A percentile compares a stretch with the other conserved stretches of the same genome.
Evolutionary conservation across 768 basidiomycete species (phyloP).

Genomic region (Termitomyces sp.): DNA sequence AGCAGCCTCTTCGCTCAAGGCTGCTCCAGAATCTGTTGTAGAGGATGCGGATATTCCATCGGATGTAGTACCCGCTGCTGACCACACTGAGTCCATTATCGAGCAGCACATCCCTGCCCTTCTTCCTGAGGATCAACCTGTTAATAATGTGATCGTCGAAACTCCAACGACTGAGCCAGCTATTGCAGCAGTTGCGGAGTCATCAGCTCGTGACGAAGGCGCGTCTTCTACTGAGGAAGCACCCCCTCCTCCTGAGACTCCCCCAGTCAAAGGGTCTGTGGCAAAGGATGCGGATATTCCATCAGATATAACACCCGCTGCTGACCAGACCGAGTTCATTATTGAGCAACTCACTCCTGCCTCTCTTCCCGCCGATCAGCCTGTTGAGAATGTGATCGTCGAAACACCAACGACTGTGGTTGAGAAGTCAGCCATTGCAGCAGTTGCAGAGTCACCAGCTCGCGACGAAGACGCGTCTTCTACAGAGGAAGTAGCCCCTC

Average conservation of each 20-base stretch:
- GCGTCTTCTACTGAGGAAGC: background rate
- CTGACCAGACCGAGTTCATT: too few species aligned
- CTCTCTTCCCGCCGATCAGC: background rate
- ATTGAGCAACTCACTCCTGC: background rate
- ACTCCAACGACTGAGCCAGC: background rate
- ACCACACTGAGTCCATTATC: too few species aligned
- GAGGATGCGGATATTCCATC: background rate
- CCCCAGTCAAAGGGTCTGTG: background rate
- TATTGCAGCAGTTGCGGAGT: background rate
- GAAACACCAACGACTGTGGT: background rate
- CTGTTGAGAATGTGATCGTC: background rate
- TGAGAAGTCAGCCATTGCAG: background rate
- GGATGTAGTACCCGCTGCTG: background rate
- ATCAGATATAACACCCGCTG: background rate
- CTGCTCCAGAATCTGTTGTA: background rate
- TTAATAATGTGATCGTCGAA: background rate
- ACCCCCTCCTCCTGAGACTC: background rate
- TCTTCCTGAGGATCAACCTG: background rate
- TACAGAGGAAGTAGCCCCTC: background rate
- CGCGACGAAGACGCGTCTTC: background rate
- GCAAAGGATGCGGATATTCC: background rate
- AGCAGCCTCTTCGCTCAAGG: background rate
- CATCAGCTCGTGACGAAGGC: background rate
- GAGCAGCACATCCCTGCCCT: background rate
- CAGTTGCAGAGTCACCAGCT: background rate